Evolutionary conservation across 2,329 filamentous ascomycete genomes (phyloP).

Genomic region (Hymenoscyphus linearis): DNA sequence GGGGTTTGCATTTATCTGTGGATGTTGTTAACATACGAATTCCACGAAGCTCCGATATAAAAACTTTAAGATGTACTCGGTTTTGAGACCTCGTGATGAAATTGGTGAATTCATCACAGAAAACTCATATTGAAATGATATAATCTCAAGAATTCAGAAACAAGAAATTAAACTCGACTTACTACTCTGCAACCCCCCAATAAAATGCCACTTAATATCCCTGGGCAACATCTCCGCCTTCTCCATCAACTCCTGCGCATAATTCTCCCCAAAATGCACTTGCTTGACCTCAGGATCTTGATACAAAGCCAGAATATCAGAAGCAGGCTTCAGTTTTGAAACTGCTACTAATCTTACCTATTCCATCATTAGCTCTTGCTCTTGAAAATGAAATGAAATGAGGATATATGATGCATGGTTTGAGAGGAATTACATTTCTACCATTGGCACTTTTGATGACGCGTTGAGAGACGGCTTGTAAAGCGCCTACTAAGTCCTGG

Average conservation of each 20-base stretch:
- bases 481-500: conserved; percentile 55
- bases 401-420: neutral
- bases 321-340: conserved; percentile 90
- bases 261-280: conserved; percentile 93
- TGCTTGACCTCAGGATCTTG: conserved; percentile 49
- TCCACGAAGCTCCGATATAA: too few relatives aligned
- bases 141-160: too few relatives aligned
- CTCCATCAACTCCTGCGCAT: conserved; percentile 80
- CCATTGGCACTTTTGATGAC: conserved; percentile 49
- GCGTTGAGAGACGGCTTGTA: conserved; percentile 54
- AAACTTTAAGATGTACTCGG: too few relatives aligned
- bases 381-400: neutral
- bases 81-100: too few relatives aligned
- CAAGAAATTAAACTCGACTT: conserved; percentile 21
- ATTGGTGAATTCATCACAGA: too few relatives aligned
- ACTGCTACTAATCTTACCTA: conserved; percentile 87
- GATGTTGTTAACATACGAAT: neutral
- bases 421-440: conserved; percentile 44
- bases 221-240: conserved; percentile 76
- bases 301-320: conserved; percentile 83
- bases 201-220: conserved; percentile 89
- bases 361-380: conserved; percentile 13
- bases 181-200: conserved; percentile 82
- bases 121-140: too few relatives aligned
- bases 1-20: conserved; percentile 80